Evolutionary conservation across 495 filamentous ascomycete genomes (phyloP), one percentile per base, ranked within the genome.

Genomic region (Articulospora tetracladia): DNA sequence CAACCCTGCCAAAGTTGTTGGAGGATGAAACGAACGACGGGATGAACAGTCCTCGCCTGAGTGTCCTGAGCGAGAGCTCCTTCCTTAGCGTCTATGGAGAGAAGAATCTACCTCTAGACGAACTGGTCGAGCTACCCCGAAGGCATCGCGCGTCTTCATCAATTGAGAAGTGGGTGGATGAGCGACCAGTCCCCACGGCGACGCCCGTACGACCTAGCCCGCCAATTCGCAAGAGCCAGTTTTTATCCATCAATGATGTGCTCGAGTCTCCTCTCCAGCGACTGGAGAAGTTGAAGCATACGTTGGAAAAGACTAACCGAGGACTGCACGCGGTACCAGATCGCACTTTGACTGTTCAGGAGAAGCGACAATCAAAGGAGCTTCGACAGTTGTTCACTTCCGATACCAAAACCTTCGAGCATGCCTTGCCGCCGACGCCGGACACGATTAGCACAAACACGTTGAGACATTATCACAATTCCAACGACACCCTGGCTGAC

Each of bases 21-120:
- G 69, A 49, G 60, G 67, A 48, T 58, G 69, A 63, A 27, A 68
- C 71, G 20, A 57, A 62, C 47, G 76, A 74, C 57, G 68, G 70
- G 53, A 63, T 79, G 57, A 68, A 72, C 50, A 90, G 87, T 52
- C 88, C 88, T 8, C 80, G 86, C 50, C 73, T 92, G 20, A 93
- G 90, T 62, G 79, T 90, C 19, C 77, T 93, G 26, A 92, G 89
- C 66, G 88, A 93, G 70, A 90, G 87, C 65, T 91, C 88, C 28
- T 90, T 92, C 62, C 64, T 89, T 12, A 87, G 85, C 66, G 76
- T 90, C 6, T 86, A 86, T 57, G 88, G 83, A 17, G 69, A 74
- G 17, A 64, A 60, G 53, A 47, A 57, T 2, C 62, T 68, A 1
- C 59, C 61, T 2, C 64, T 72, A 1, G 53, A 68, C 4, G 64